Percentiles rank a stretch among this genome's conserved stretches.
These are phyloP conservation scores for Lyophyllum semitale DNA, from an alignment of 768 basidiomycete species.

Conservation along the genomic window DNA sequence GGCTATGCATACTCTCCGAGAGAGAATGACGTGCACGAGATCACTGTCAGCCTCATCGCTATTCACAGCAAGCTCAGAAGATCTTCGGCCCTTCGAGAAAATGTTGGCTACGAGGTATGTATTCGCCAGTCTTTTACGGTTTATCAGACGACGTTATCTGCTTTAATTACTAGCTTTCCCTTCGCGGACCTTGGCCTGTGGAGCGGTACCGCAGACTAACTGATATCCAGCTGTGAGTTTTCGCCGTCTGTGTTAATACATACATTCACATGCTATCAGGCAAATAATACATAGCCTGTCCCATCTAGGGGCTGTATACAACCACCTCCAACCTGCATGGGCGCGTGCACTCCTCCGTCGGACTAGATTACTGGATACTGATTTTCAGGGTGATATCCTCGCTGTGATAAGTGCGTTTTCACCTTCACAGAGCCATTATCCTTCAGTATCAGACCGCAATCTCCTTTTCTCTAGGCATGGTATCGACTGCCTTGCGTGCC, in stretches of 20 bases:
- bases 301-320: conserved; percentile 72
- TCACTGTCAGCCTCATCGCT: conserved; percentile 69
- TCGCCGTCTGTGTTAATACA: neutral
- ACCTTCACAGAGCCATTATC: neutral
- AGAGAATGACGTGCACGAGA: conserved; percentile 51
- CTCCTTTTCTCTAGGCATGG: conserved; percentile 52
- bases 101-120: conserved; percentile 67
- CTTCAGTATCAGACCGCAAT: neutral
- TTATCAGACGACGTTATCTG: neutral
- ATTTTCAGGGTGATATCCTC: conserved; percentile 83
- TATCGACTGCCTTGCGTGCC: conserved; percentile 73
- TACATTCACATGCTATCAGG: conserved; percentile 33
- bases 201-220: conserved; percentile 71
- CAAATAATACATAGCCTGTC: conserved; percentile 71
- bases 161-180: conserved; percentile 58
- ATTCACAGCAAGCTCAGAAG: conserved; percentile 74
- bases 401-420: conserved; percentile 71
- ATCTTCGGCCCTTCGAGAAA: conserved; percentile 53
- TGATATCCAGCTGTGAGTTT: conserved; percentile 64
- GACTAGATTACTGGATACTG: conserved; percentile 73
- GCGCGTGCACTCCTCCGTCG: conserved; percentile 72
- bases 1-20: conserved; percentile 65
- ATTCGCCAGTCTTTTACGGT: conserved; percentile 1
- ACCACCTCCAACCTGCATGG: conserved; percentile 78
- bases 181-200: conserved; percentile 80